These are phyloP conservation scores for Pythium pectinolyticum DNA, from an alignment of 352 stramenopile species.

Conservation along the genomic window DNA sequence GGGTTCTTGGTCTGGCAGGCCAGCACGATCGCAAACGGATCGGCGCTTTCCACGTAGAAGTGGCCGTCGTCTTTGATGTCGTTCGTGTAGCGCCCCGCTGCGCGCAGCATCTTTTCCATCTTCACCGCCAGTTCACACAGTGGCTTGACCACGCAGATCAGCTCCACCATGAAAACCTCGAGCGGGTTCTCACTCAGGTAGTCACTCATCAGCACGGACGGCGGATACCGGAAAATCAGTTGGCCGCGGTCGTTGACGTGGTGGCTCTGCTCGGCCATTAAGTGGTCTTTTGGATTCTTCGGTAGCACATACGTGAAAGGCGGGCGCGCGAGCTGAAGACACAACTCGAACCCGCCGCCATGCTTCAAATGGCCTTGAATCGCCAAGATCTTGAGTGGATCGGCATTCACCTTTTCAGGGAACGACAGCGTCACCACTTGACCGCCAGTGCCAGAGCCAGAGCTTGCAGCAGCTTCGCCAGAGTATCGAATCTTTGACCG, in stretches of 20 bases:
- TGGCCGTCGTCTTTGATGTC: conserved; percentile 66
- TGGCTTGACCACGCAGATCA: conserved; percentile 85
- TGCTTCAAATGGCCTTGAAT: conserved; percentile 84
- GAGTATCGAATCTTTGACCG: conserved; percentile 84
- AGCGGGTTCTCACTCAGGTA: conserved; percentile 81
- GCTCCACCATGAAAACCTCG: conserved; percentile 85
- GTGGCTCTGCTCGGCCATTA: conserved; percentile 64
- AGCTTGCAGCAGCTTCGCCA: conserved; percentile 63
- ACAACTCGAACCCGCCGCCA: conserved; percentile 74
- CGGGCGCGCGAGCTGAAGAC: conserved; percentile 56
- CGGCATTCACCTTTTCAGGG: conserved; percentile 81
- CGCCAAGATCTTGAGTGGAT: conserved; percentile 71
- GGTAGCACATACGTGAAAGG: conserved; percentile 75
- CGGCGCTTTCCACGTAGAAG: conserved; percentile 83
- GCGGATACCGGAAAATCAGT: conserved; percentile 83
- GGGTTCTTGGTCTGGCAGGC: conserved; percentile 72
- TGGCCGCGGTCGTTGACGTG: conserved; percentile 75
- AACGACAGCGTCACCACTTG: conserved; percentile 87
- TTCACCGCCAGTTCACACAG: conserved; percentile 84
- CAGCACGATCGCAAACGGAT: conserved; percentile 83
- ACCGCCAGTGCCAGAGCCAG: conserved; percentile 58
- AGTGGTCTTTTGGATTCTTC: conserved; percentile 53
- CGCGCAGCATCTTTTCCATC: conserved; percentile 69
- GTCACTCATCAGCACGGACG: conserved; percentile 60
- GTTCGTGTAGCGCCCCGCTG: conserved; percentile 73